phyloP scores from a whole-genome alignment of 257 asterid species.

The Jasminum sambac region DNA sequence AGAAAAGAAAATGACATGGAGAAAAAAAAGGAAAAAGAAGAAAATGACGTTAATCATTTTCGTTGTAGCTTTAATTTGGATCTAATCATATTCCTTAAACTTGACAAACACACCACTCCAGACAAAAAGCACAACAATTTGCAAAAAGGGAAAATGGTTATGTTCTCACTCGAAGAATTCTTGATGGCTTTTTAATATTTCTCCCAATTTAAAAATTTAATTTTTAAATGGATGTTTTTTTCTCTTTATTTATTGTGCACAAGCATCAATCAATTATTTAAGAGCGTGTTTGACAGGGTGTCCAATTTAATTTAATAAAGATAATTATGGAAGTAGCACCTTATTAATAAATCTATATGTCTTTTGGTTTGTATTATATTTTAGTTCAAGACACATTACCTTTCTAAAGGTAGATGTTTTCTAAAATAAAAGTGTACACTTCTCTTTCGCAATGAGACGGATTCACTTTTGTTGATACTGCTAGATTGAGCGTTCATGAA shows the following conservation, averaged over 20 bases:
- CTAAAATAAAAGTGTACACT: no score
- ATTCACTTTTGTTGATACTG: no score
- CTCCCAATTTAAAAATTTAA: not conserved
- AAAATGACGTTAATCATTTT: not conserved
- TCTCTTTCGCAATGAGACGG: no score
- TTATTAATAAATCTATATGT: no score
- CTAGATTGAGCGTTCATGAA: no score
- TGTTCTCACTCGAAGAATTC: not conserved
- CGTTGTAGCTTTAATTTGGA: not conserved
- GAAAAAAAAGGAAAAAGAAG: no score
- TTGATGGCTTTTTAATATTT: constrained; percentile 2
- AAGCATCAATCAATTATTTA: not conserved
- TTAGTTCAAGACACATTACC: no score
- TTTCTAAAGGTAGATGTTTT: no score
- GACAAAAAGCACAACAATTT: not conserved
- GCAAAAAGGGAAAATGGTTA: not conserved
- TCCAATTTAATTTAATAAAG: no score
- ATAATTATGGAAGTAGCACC: no score
- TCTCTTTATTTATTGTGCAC: not conserved
- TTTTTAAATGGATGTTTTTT: not conserved
- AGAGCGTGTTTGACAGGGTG: not conserved
- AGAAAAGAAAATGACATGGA: not conserved
- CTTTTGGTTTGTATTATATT: no score
- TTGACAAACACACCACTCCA: not conserved
- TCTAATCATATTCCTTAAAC: not conserved